A percentile compares a stretch with the other conserved stretches of the same genome.
phyloP scores from a whole-genome alignment of 495 filamentous ascomycete genomes.

The Penicillium daleae region DNA sequence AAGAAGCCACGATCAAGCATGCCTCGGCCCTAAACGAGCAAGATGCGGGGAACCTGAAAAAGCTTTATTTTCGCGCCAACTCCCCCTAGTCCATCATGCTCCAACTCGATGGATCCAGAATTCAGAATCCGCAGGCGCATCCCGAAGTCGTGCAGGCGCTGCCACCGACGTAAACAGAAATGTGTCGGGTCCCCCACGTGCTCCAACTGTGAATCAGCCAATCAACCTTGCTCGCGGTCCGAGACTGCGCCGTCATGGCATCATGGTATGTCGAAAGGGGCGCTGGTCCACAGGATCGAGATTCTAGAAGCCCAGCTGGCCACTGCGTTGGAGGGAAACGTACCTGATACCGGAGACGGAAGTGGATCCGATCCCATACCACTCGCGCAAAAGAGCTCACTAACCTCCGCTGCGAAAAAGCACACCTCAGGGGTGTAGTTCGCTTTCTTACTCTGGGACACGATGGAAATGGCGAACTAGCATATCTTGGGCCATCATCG shows the following conservation, averaged over 20 bases:
- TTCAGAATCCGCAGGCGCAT: conserved; percentile 47
- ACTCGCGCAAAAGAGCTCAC: not conserved
- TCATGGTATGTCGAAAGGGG: conserved; percentile 36
- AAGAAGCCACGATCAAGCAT: not conserved
- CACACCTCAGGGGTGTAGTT: conserved; percentile 13
- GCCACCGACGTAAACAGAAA: conserved; percentile 34
- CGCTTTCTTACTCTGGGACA: conserved; percentile 39
- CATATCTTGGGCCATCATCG: conserved; percentile 45
- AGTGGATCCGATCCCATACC: not conserved
- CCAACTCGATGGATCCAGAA: conserved; percentile 24
- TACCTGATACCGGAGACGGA: not conserved
- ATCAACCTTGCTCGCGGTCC: conserved; percentile 24
- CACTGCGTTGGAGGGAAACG: not conserved
- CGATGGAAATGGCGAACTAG: conserved; percentile 23
- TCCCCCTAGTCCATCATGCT: not conserved
- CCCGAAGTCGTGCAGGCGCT: conserved; percentile 32
- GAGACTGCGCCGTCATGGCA: conserved; percentile 31
- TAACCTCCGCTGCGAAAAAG: not conserved
- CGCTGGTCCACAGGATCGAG: conserved; percentile 30
- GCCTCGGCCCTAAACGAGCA: not conserved
- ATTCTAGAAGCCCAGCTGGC: conserved; percentile 28
- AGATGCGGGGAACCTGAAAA: not conserved
- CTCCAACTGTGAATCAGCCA: conserved; percentile 28
- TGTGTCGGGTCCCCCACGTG: conserved; percentile 32
- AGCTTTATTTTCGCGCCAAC: conserved; percentile 1